These are phyloP conservation scores for Penicillium salamii DNA, from an alignment of 495 filamentous ascomycete genomes.

Conservation along the genomic window DNA sequence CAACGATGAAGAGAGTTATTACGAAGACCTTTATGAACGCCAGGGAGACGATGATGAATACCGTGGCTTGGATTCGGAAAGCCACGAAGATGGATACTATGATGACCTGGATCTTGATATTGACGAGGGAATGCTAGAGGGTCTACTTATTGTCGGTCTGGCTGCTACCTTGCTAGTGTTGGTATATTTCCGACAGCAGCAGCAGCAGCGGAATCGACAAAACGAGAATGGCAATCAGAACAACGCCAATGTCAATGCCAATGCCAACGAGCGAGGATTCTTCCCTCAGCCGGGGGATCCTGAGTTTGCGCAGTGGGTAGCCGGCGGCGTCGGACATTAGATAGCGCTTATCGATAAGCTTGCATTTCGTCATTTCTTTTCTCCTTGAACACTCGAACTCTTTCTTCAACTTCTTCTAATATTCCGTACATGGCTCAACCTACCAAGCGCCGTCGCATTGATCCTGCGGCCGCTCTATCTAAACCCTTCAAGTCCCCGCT, in stretches of 20 bases:
- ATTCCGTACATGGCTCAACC: slow-evolving; percentile 19
- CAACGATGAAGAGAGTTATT: slow-evolving; percentile 58
- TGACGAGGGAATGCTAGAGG: slow-evolving; percentile 78
- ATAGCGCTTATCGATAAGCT: slow-evolving; percentile 26
- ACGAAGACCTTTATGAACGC: slow-evolving; percentile 53
- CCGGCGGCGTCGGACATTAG: slow-evolving; percentile 73
- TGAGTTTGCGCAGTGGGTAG: slow-evolving; percentile 69
- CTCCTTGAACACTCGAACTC: background rate
- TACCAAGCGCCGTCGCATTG: slow-evolving; percentile 57
- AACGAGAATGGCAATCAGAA: slow-evolving; percentile 34
- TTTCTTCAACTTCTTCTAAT: background rate
- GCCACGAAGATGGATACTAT: slow-evolving; percentile 61
- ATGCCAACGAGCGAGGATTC: slow-evolving; percentile 57
- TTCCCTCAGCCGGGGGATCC: slow-evolving; percentile 73
- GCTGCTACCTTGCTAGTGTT: slow-evolving; percentile 72
- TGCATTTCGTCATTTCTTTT: background rate
- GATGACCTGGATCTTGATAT: slow-evolving; percentile 60
- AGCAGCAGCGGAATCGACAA: slow-evolving; percentile 56
- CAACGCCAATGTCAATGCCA: slow-evolving; percentile 33
- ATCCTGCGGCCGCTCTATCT: slow-evolving; percentile 49
- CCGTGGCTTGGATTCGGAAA: slow-evolving; percentile 49
- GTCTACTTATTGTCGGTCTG: slow-evolving; percentile 74
- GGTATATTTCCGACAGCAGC: slow-evolving; percentile 79
- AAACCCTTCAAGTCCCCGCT: slow-evolving; percentile 71
- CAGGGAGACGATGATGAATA: slow-evolving; percentile 58